These are phyloP conservation scores for Ogataea nakhonphanomensis DNA, from an alignment of 805 yeast species.

Conservation along the genomic window DNA sequence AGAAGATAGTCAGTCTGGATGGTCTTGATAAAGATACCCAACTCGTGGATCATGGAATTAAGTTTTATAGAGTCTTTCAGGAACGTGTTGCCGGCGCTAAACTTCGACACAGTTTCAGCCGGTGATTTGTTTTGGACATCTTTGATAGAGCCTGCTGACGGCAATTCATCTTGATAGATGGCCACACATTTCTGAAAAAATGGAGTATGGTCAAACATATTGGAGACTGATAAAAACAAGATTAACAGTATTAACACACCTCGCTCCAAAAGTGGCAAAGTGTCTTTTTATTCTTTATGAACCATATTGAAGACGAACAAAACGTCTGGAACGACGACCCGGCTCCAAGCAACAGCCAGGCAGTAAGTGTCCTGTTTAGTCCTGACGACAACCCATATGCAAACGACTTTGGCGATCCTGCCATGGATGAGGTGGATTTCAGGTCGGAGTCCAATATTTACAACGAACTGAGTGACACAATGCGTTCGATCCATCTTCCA, in stretches of 20 bases:
- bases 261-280: constrained; percentile 12
- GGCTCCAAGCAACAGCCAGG: constrained; percentile 32
- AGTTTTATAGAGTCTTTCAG: constrained; percentile 38
- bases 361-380: constrained; percentile 22
- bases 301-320: constrained; percentile 24
- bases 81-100: constrained; percentile 36
- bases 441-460: constrained; percentile 16
- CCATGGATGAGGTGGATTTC: constrained; percentile 23
- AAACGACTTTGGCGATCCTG: constrained; percentile 13
- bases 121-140: neutral
- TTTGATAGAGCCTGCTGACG: neutral
- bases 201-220: constrained; percentile 48
- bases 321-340: constrained; percentile 60
- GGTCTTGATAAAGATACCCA: constrained; percentile 34
- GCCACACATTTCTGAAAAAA: constrained; percentile 44
- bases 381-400: constrained; percentile 25
- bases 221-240: neutral
- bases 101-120: constrained; percentile 1
- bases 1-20: constrained; percentile 36
- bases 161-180: constrained; percentile 34
- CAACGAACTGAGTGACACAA: constrained; percentile 18
- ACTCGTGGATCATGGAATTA: constrained; percentile 31
- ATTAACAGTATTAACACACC: constrained; percentile 3
- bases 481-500: constrained; percentile 22
- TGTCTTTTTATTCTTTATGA: constrained; percentile 15